phyloP scores from a whole-genome alignment of 208 protist species.

The Phytomonas sp. region DNA sequence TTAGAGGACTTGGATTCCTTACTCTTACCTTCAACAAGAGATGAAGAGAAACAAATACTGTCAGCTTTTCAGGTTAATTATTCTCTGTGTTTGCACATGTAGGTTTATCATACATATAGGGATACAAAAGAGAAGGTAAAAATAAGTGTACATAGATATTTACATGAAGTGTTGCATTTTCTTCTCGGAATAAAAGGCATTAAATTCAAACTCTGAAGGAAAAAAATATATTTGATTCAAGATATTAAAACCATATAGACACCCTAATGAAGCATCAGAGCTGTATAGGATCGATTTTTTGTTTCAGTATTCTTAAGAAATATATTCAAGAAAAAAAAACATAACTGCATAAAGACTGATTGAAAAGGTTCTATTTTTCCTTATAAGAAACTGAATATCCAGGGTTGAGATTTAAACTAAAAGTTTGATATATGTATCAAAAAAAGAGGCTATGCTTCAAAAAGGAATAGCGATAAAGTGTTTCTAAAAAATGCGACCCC shows the following conservation, averaged over 20 bases:
- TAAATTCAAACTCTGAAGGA: not conserved
- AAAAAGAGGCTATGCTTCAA: not conserved
- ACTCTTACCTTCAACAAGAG: not conserved
- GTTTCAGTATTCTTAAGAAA: not conserved
- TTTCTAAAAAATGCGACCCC: not conserved
- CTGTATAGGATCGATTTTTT: not conserved
- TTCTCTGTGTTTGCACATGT: not conserved
- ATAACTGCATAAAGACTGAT: not conserved
- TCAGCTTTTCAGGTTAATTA: not conserved
- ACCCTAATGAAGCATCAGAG: not conserved
- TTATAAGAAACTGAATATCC: not conserved
- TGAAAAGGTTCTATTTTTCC: not conserved
- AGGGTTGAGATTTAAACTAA: not conserved
- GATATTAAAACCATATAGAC: not conserved
- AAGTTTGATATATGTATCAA: not conserved
- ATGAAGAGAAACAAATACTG: not conserved
- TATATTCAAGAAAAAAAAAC: not conserved
- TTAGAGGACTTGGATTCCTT: not conserved
- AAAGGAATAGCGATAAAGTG: not conserved
- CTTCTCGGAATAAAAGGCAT: not conserved
- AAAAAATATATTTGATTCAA: not conserved
- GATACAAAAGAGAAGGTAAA: slow-evolving; percentile 12
- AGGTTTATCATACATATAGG: not conserved
- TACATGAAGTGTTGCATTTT: not conserved
- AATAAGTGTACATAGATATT: slow-evolving; percentile 13